Base-by-base conservation (phyloP, 441 rosid species). In the Euphorbia schlechtendalii region DNA sequence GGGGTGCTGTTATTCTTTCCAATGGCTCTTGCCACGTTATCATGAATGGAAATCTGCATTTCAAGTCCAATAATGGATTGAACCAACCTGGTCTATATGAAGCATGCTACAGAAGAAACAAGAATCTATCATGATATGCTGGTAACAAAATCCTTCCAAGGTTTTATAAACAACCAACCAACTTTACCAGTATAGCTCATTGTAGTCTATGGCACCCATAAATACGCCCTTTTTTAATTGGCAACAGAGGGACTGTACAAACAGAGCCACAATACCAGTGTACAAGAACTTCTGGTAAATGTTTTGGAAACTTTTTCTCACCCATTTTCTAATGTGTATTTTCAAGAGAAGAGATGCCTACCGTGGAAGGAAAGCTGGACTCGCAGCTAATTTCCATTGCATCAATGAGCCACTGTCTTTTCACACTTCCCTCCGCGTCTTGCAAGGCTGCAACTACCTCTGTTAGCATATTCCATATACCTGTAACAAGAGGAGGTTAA, bases 341-440 rank as follows among this genome's bases (percentile, higher is more conserved):
- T 12, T 58, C n/a, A 69, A 60, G 55, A 27, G 56, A 66, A 48
- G 1, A 40, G 56, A 28, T 67, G 56, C 82, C 38, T 87, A 90
- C 98, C 78, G 84, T 90, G 65, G 93, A 83, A 48, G 99, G 99
- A 79, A 79, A 73, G 65, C 69, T 71, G 55, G 99, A 84, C 64
- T 86, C 78, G 15, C 97, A 93, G 77, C 99, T 85, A 65, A 90
- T 88, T 79, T 90, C 97, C n/a, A 80, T 76, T 0, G 88, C 89
- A 77, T 90, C 96, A 65, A 83, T 65, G 61, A 90, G 92, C 97
- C 97, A 93, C 69, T 87, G 95, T 66, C 88, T 85, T 81, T 81
- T 90, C 63, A 81, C 76, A 78, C 80, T 82, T 75, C 85, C 89
- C 56, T 84, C 99, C 6, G 87, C 81, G 48, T 41, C 71, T 69